Percentiles rank a stretch among this genome's conserved stretches.
phyloP scores from a whole-genome alignment of 768 basidiomycete genomes.

The Trichaptum fuscoviolaceum region DNA sequence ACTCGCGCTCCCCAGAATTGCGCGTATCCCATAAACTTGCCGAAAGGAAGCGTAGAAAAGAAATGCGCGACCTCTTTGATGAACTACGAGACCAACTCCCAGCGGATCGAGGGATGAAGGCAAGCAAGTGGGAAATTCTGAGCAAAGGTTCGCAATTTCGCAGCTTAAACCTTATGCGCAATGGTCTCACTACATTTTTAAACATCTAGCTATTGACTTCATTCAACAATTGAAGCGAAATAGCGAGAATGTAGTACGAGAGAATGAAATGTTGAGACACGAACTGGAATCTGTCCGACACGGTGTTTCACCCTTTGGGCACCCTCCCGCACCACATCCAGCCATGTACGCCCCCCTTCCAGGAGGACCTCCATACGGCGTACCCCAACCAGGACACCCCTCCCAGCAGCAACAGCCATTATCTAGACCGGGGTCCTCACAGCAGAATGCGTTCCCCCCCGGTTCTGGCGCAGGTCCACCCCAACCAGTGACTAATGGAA shows the following conservation, averaged over 20 bases:
- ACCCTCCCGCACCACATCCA: slow-evolving; percentile 40
- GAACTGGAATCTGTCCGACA: slow-evolving; percentile 63
- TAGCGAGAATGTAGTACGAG: slow-evolving; percentile 71
- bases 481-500: slow-evolving; percentile 7
- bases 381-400: slow-evolving; percentile 29
- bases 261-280: slow-evolving; percentile 73
- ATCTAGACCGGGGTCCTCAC: slow-evolving; percentile 59
- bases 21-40: slow-evolving; percentile 96
- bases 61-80: slow-evolving; percentile 99
- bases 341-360: slow-evolving; percentile 42
- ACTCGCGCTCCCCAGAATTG: slow-evolving; percentile 92
- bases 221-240: slow-evolving; percentile 71
- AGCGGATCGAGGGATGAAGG: slow-evolving; percentile 89
- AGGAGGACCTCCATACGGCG: slow-evolving; percentile 22
- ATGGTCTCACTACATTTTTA: slow-evolving; percentile 4
- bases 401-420: slow-evolving; percentile 31
- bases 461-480: slow-evolving; percentile 29
- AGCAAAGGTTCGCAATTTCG: slow-evolving; percentile 69
- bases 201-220: slow-evolving; percentile 74
- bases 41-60: slow-evolving; percentile 93
- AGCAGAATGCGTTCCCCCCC: slow-evolving; percentile 45
- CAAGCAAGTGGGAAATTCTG: slow-evolving; percentile 98
- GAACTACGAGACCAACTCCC: slow-evolving; percentile 92
- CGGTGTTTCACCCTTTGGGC: slow-evolving; percentile 46
- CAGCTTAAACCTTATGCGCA: not conserved